phyloP scores from a whole-genome alignment of 345 rosid species.

The Eucalyptus pauciflora region DNA sequence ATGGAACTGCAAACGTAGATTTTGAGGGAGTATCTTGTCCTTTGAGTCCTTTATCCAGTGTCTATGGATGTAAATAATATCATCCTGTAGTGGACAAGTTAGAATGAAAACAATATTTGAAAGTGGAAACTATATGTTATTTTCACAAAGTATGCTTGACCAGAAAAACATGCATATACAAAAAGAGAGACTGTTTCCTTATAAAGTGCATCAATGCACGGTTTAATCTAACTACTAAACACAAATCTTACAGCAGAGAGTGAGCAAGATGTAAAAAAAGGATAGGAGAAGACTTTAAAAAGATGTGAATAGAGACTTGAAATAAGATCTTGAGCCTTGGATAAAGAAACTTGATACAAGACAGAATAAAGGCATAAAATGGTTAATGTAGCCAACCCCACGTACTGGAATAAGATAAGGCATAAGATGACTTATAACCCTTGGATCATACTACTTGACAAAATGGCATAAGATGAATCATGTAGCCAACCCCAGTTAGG shows the following conservation, averaged over 20 bases:
- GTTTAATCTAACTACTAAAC: background rate
- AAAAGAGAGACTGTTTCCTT: background rate
- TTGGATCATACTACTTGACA: background rate
- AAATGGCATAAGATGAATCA: background rate
- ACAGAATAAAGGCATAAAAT: background rate
- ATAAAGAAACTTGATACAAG: background rate
- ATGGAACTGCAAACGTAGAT: conserved; percentile 80
- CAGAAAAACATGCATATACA: background rate
- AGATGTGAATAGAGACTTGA: background rate
- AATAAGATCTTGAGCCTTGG: background rate
- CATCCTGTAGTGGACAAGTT: conserved; percentile 44
- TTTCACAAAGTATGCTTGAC: background rate
- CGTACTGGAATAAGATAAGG: background rate
- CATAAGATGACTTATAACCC: background rate
- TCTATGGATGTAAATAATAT: conserved; percentile 63
- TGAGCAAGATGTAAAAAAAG: background rate
- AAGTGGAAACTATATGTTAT: background rate
- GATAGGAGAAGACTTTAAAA: background rate
- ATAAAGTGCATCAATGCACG: background rate
- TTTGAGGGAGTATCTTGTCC: conserved; percentile 50
- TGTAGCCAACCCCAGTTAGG: background rate
- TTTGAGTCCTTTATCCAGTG: conserved; percentile 35
- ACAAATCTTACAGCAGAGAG: background rate
- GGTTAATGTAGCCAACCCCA: background rate
- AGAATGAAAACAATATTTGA: background rate